A percentile compares a stretch with the other conserved stretches of the same genome.
phyloP scores from a whole-genome alignment of 208 protist species.

The Trichomonas tenax region DNA sequence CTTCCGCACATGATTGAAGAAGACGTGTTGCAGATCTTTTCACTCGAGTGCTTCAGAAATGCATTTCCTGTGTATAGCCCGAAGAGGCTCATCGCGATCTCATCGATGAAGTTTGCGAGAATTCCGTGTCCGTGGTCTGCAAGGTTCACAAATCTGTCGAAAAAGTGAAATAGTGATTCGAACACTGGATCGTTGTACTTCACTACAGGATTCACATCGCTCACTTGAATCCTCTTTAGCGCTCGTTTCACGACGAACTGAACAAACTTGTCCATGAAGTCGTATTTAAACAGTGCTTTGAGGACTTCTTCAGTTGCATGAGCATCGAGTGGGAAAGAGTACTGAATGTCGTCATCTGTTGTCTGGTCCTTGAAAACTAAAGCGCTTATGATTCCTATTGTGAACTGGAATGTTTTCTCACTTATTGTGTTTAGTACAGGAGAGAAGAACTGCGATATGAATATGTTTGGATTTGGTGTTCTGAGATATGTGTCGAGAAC shows the following conservation, averaged over 20 bases:
- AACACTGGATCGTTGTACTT: background rate
- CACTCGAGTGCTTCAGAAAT: background rate
- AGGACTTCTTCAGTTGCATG: background rate
- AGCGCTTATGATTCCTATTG: background rate
- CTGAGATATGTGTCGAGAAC: background rate
- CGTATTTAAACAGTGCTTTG: background rate
- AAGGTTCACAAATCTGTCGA: background rate
- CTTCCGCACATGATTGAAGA: background rate
- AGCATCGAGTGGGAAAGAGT: background rate
- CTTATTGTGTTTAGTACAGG: background rate
- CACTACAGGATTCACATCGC: background rate
- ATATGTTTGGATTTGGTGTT: background rate
- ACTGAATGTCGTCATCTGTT: background rate
- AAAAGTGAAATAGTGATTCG: background rate
- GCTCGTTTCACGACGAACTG: background rate
- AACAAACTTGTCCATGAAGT: background rate
- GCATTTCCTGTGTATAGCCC: background rate
- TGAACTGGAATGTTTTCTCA: background rate
- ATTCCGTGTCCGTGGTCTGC: background rate
- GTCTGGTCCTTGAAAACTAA: background rate
- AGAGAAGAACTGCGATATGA: background rate
- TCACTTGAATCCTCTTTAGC: background rate
- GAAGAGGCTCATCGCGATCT: background rate
- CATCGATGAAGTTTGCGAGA: background rate
- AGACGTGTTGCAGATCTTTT: background rate